These are phyloP conservation scores for Benincasa hispida DNA, from an alignment of 306 rosid genomes.

Conservation along the genomic window DNA sequence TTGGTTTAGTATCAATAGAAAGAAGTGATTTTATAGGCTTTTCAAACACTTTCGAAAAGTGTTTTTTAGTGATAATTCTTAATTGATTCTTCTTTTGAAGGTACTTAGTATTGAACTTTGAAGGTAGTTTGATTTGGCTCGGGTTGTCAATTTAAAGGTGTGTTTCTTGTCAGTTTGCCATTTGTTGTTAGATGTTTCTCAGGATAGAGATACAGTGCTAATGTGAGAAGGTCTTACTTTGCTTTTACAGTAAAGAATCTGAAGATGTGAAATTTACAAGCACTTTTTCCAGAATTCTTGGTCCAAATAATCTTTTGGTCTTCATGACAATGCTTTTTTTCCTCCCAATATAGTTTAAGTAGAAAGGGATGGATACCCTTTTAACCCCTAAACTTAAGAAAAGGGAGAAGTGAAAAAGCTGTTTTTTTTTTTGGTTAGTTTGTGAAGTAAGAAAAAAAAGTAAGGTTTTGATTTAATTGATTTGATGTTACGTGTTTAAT, in stretches of 20 bases:
- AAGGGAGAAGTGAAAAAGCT: background rate
- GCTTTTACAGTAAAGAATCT: background rate
- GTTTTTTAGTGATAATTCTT: background rate
- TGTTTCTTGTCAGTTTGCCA: background rate
- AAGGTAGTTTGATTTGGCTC: background rate
- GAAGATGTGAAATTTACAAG: background rate
- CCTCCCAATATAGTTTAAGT: background rate
- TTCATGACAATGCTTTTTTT: background rate
- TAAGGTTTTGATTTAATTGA: background rate
- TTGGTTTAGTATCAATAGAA: background rate
- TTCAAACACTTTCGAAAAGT: background rate
- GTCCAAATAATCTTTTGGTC: background rate
- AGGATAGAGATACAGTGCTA: background rate
- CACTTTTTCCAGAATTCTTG: background rate
- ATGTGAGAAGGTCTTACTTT: background rate
- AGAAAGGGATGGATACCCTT: background rate
- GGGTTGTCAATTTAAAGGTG: background rate
- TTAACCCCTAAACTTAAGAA: background rate
- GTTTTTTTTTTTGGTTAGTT: background rate
- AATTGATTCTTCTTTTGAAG: background rate
- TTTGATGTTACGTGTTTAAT: background rate
- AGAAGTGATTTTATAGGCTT: background rate
- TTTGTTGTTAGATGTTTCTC: background rate
- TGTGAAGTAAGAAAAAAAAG: background rate
- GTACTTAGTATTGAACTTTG: background rate